Conservation (phyloP, 495 filamentous ascomycete species). For the Penicillium atrosanguineum region DNA sequence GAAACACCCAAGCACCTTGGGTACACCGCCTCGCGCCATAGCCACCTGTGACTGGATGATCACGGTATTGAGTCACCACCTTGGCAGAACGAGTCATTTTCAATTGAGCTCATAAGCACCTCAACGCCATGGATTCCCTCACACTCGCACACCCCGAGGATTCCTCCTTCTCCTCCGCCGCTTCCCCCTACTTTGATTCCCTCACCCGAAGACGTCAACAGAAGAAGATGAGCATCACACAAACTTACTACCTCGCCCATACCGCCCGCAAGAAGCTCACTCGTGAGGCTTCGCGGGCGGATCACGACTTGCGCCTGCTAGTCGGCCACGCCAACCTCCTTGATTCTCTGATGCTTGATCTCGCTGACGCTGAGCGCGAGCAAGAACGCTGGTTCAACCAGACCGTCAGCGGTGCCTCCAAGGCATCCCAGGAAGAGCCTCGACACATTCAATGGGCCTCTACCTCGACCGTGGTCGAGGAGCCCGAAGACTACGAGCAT, state of each 20-base stretch:
- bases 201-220: slow-evolving; percentile 45
- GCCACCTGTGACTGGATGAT: slow-evolving; percentile 25
- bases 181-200: slow-evolving; percentile 36
- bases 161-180: slow-evolving; percentile 17
- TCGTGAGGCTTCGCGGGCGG: slow-evolving; percentile 78
- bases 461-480: slow-evolving; percentile 66
- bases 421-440: slow-evolving; percentile 50
- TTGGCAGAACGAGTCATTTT: slow-evolving; percentile 31
- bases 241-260: slow-evolving; percentile 97
- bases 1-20: not conserved
- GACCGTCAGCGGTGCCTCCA: slow-evolving; percentile 73
- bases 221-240: slow-evolving; percentile 91
- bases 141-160: slow-evolving; percentile 18
- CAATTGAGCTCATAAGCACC: slow-evolving; percentile 28
- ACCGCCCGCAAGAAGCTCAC: slow-evolving; percentile 95
- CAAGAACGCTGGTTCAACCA: slow-evolving; percentile 99
- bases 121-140: slow-evolving; percentile 23
- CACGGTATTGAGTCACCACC: slow-evolving; percentile 32
- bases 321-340: slow-evolving; percentile 98
- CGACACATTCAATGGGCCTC: slow-evolving; percentile 81
- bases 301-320: slow-evolving; percentile 91
- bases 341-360: slow-evolving; percentile 92
- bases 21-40: slow-evolving; percentile 25
- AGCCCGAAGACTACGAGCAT: slow-evolving; percentile 67
- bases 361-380: slow-evolving; percentile 89